These are phyloP conservation scores for Cryptococcus sp. DNA, from an alignment of 1,284 basidiomycete genomes.

Conservation along the genomic window DNA sequence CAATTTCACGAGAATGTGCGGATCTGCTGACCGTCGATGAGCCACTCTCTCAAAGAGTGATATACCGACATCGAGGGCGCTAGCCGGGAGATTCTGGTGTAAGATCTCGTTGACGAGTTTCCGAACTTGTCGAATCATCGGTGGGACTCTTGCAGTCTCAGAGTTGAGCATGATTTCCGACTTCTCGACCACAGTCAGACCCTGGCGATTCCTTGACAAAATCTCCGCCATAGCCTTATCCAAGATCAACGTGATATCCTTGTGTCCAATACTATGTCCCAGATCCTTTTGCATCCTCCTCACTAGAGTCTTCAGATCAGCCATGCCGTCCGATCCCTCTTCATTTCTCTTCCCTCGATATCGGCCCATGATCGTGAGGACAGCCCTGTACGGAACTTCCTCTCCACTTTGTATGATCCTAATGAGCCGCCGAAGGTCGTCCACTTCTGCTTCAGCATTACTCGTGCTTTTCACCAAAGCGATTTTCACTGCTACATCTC, in stretches of 20 bases:
- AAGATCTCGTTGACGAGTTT: not conserved
- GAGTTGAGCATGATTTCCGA: not conserved
- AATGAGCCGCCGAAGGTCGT: too few relatives aligned
- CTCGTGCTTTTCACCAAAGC: too few relatives aligned
- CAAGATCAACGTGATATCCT: too few relatives aligned
- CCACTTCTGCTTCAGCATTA: too few relatives aligned
- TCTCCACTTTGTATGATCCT: too few relatives aligned
- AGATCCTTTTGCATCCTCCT: not conserved
- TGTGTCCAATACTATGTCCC: not conserved
- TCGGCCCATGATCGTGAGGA: not conserved
- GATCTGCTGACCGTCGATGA: not conserved
- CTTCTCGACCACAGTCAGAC: not conserved
- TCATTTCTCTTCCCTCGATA: not conserved
- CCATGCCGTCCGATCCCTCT: not conserved
- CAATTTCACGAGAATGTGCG: not conserved
- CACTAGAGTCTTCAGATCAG: not conserved
- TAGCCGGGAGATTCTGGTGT: not conserved
- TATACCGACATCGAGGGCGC: not conserved
- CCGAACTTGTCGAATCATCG: not conserved
- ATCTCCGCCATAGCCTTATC: too few relatives aligned
- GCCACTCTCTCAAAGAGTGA: conserved; percentile 1
- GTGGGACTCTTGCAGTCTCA: not conserved
- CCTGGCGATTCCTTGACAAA: not conserved
- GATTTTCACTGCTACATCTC: too few relatives aligned
- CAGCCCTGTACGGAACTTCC: too few relatives aligned